phyloP scores from a whole-genome alignment of 2,329 filamentous ascomycete species.

The Diaporthe destruens region DNA sequence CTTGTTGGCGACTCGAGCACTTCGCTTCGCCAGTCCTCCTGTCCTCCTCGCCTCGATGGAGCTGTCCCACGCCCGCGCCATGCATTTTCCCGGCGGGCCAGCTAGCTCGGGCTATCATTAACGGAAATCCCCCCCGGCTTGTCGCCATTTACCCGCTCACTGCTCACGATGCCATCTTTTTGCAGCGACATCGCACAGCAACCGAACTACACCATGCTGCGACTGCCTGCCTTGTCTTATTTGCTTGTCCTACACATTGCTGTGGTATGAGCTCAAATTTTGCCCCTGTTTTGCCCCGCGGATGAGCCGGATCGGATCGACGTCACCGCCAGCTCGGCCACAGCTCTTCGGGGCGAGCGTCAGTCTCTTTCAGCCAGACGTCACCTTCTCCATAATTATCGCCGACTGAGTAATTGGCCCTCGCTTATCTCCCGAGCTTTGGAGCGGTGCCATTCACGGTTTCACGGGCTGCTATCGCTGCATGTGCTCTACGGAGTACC shows the following conservation, averaged over 20 bases:
- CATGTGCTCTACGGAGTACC: too few relatives aligned
- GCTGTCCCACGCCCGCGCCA: background rate
- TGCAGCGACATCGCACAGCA: too few relatives aligned
- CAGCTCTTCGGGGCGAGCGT: background rate
- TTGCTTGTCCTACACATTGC: too few relatives aligned
- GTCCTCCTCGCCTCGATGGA: background rate
- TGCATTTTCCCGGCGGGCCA: constrained; percentile 27
- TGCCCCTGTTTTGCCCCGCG: constrained; percentile 21
- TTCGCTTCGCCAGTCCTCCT: background rate
- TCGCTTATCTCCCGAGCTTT: constrained; percentile 34
- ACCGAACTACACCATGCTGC: too few relatives aligned
- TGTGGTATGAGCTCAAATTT: background rate
- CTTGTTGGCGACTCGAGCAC: constrained; percentile 27
- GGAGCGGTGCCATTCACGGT: constrained; percentile 15
- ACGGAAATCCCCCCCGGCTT: background rate
- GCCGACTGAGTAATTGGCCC: constrained; percentile 17
- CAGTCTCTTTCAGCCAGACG: constrained; percentile 19
- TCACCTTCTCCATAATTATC: constrained; percentile 27
- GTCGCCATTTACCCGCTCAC: constrained; percentile 23
- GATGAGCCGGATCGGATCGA: constrained; percentile 33
- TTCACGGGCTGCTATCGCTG: background rate
- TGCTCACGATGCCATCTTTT: constrained; percentile 11
- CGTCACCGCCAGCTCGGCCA: constrained; percentile 33
- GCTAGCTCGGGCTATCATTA: constrained; percentile 32
- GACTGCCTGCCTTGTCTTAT: too few relatives aligned